Evolutionary conservation across 129 eudicot species (phyloP), one percentile per base, ranked within the genome.

Genomic region (Flaveria linearis): DNA sequence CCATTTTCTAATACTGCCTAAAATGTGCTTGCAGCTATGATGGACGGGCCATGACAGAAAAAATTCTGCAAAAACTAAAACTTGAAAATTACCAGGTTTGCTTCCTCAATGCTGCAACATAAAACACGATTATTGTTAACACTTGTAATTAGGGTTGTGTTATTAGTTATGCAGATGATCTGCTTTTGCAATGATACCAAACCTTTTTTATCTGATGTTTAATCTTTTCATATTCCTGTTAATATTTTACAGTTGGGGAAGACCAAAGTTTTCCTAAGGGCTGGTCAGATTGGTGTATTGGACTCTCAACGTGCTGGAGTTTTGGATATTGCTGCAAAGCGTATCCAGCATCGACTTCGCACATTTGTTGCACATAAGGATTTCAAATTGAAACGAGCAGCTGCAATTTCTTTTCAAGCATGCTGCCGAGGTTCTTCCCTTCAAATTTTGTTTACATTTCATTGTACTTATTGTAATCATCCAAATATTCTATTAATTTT

Each of bases 261-360:
- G 82, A 87, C 92, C 50, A 94, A 94, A 87, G 97, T 94, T 68
- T 94, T 94, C 64, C 92, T 94, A 25, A 85, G 99, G 82, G 97
- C 99, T 60, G 99, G 99, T 55, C 99, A 94, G 85, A 94, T 94
- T 42, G 99, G 93, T 79, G 85, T 94, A 47, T 74, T 94, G 79
- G 99, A 94, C 81, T 82, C 93, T 36, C 91, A 89, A 73, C 92
- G 99, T 33, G 90, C 96, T 3, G 97, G 83, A 81, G 97, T 91
- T 79, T 85, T 94, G 83, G 97, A 94, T 82, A 70, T 80, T 70
- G 91, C 99, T 82, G 97, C 96, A 53, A 94, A 88, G 78, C 82
- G 76, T 47, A 88, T 94, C 73, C 99, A 94, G 86, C 81, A 86
- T 52, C 90, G 88, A 23, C 56, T 94, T 60, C 81, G 77, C 76